Percentiles rank a stretch among this genome's conserved stretches.
phyloP scores from a whole-genome alignment of 1,139 yeast genomes.

The Saccharomycopsis hybrid region DNA sequence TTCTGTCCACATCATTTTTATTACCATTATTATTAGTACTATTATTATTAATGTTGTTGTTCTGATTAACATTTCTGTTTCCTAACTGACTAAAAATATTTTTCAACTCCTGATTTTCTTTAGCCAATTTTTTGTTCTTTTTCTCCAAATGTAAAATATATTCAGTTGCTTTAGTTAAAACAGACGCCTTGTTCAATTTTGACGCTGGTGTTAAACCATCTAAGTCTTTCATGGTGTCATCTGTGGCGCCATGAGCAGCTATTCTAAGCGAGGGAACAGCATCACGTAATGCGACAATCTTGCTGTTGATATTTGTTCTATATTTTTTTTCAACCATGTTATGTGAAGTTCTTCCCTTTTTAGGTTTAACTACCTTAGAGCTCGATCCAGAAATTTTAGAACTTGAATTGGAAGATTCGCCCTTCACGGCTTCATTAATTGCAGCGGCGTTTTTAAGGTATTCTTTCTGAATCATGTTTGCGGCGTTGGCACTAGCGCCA shows the following conservation, averaged over 20 bases:
- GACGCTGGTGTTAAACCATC: slow-evolving; percentile 61
- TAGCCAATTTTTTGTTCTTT: slow-evolving; percentile 38
- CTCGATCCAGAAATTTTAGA: not conserved
- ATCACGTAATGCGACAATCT: slow-evolving; percentile 63
- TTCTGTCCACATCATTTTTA: not conserved
- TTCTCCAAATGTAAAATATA: slow-evolving; percentile 51
- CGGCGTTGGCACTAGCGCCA: too few relatives aligned
- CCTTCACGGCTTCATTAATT: not conserved
- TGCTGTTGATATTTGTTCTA: slow-evolving; percentile 69
- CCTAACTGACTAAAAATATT: slow-evolving; percentile 9
- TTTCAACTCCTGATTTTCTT: slow-evolving; percentile 37
- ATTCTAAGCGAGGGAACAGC: slow-evolving; percentile 65
- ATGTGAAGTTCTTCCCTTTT: slow-evolving; percentile 56
- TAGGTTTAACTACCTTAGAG: slow-evolving; percentile 7
- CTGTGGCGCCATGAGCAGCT: slow-evolving; percentile 27
- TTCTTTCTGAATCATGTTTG: too few relatives aligned
- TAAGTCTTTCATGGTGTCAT: slow-evolving; percentile 36
- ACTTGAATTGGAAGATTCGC: not conserved
- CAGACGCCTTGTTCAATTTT: slow-evolving; percentile 55
- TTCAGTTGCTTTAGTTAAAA: slow-evolving; percentile 56
- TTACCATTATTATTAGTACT: not conserved
- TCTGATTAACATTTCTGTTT: not conserved
- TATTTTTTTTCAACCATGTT: slow-evolving; percentile 77
- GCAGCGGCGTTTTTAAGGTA: not conserved
- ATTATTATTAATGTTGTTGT: not conserved